These are phyloP conservation scores for Erysimum cheiri DNA, from an alignment of 441 rosid species.

Conservation along the genomic window DNA sequence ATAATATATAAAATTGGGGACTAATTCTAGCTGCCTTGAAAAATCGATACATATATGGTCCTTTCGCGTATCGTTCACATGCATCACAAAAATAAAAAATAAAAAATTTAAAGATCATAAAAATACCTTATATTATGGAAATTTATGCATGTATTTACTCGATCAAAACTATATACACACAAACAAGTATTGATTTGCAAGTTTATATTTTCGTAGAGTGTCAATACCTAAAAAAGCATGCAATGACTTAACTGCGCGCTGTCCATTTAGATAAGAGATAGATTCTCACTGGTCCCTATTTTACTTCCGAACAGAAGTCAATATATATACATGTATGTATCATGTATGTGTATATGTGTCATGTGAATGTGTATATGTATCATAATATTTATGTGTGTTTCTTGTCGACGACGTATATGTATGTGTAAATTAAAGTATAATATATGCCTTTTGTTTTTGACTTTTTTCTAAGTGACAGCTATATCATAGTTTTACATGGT, in stretches of 20 bases:
- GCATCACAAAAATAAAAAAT: neutral
- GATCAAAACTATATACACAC: neutral
- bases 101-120: neutral
- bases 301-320: conserved; percentile 36
- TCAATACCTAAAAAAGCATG: conserved; percentile 30
- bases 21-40: conserved; percentile 17
- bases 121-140: neutral
- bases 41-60: conserved; percentile 12
- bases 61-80: conserved; percentile 13
- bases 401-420: neutral
- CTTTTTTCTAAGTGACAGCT: neutral
- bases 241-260: conserved; percentile 2
- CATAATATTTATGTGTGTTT: neutral
- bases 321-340: conserved; percentile 1
- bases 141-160: neutral
- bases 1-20: conserved; percentile 27
- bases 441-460: neutral
- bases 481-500: no score
- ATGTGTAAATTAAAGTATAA: neutral
- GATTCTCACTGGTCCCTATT: conserved; percentile 36
- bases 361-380: no score
- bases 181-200: conserved; percentile 26
- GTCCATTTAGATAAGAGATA: conserved; percentile 38
- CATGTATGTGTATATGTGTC: no score
- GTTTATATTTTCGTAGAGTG: conserved; percentile 1